Evolutionary conservation across 129 eudicot genomes (phyloP), one percentile per base, ranked within the genome.

Genomic region (Tanacetum coccineum): DNA sequence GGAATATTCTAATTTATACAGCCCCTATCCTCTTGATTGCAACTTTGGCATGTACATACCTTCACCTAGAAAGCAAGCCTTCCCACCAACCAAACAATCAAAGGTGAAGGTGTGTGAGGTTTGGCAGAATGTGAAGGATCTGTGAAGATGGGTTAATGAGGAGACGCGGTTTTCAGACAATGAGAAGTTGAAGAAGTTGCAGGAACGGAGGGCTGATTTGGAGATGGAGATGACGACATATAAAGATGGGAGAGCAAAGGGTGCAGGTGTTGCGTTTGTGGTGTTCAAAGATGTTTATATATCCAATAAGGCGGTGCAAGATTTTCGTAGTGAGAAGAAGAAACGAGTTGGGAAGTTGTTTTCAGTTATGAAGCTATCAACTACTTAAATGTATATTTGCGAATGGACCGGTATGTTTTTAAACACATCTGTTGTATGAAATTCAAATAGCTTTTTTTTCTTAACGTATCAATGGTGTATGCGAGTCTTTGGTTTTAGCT

Each of bases 231-330:
- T 94, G 97, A 88, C 95, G 3, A 90, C 87, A 25, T 94, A 89
- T 64, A 94, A 94, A 74, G 87, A 89, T 28, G 95, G 95, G 36
- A 81, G 85, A 67, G 99, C 97, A 13, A 91, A 79, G 59, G 99
- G 99, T 58, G 99, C 99, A 3, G 97, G 97, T 32, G 95, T 87
- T 60, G 99, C 97, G 6, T 94, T 94, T 75, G 95, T 94, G 72
- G 94, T 94, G 65, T 94, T 94, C 70, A 89, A 87, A 84, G 99
- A 94, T 73, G 99, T 94, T 46, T 87, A 84, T 74, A 81, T 95
- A 0, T 86, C 97, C 1, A 89, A 87, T 72, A 94, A 89, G 70
- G 99, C 99, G 0, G 84, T 89, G 67, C 89, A 94, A 70, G 99
- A 94, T 76, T 83, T 94, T n/a, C 80, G 88, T 51, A 82, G 70